Conservation (phyloP, 768 basidiomycete genomes). For the Goffeauzyma gilvescens region DNA sequence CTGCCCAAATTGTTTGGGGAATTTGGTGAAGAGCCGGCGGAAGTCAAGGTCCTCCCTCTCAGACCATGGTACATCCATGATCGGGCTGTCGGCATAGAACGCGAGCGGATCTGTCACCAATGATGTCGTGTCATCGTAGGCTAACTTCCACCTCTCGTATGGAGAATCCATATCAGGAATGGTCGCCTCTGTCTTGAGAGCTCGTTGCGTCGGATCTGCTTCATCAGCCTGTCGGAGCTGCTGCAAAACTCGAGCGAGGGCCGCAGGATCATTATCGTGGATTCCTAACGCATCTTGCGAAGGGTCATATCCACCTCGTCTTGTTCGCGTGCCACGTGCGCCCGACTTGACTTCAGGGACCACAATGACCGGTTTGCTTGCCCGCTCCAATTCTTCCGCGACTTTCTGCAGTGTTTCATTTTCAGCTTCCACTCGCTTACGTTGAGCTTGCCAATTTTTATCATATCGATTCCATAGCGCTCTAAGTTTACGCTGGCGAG, state of each 20-base stretch:
- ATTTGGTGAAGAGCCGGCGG: conserved; percentile 55
- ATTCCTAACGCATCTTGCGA: conserved; percentile 9
- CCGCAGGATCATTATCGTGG: conserved; percentile 10
- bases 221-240: conserved; percentile 8
- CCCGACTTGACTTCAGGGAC: conserved; percentile 1
- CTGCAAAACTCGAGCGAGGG: conserved; percentile 2
- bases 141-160: conserved; percentile 34
- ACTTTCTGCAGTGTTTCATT: background rate
- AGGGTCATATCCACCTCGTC: conserved; percentile 4
- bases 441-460: background rate
- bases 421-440: background rate
- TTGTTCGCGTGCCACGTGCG: background rate
- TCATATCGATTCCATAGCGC: background rate
- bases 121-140: conserved; percentile 64
- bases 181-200: conserved; percentile 56
- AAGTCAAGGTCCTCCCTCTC: conserved; percentile 59
- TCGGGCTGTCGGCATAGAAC: conserved; percentile 55
- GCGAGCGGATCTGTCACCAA: conserved; percentile 51
- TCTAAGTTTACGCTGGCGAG: no score
- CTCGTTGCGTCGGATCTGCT: conserved; percentile 62
- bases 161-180: conserved; percentile 77
- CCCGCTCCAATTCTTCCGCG: background rate
- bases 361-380: conserved; percentile 4
- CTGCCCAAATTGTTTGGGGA: conserved; percentile 80
- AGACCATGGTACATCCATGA: conserved; percentile 57